Conservation (phyloP, 163 green algal genomes). For the Chlorella variabilis region DNA sequence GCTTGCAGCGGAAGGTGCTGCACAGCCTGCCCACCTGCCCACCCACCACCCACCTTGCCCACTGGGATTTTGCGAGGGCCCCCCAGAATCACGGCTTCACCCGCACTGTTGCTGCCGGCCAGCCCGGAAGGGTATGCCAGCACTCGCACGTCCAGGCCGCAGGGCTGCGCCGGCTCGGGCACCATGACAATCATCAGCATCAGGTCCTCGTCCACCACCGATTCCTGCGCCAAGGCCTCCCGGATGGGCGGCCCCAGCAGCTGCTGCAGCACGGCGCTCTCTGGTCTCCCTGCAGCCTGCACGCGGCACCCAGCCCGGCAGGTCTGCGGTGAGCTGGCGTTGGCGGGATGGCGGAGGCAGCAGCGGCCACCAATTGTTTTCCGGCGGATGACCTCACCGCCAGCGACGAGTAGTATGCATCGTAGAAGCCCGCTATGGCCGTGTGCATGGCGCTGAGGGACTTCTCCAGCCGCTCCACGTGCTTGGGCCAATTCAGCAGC, state of each 20-base stretch:
- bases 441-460: constrained; percentile 33
- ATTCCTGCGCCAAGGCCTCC: neutral
- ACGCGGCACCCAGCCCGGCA: neutral
- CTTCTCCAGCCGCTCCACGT: constrained; percentile 34
- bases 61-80: constrained; percentile 10
- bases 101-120: neutral
- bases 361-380: no score
- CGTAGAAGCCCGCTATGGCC: neutral
- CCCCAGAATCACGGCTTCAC: constrained; percentile 11
- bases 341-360: neutral
- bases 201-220: neutral
- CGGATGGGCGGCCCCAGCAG: neutral
- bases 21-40: no score
- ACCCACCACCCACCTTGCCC: constrained; percentile 25
- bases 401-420: constrained; percentile 9
- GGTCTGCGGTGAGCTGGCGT: neutral
- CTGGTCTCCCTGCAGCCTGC: neutral
- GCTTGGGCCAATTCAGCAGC: constrained; percentile 32
- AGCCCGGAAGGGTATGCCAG: neutral
- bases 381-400: neutral
- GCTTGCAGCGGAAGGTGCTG: no score
- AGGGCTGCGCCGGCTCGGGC: neutral
- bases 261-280: neutral
- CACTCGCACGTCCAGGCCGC: constrained; percentile 3
- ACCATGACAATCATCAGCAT: constrained; percentile 30